Conservation (phyloP, 306 rosid species). For the Sicyos baderoa region DNA sequence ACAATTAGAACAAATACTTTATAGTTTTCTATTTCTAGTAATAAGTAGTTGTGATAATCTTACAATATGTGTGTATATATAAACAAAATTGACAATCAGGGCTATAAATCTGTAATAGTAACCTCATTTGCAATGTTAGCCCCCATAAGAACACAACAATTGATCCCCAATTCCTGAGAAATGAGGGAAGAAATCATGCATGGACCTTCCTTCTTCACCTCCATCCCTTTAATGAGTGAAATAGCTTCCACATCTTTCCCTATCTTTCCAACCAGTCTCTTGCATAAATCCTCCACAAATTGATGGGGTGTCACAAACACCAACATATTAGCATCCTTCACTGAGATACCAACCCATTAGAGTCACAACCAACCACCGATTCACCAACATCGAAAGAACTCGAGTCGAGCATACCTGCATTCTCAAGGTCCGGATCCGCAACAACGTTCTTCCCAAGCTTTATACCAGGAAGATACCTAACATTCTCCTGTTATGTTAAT, state of each 20-base stretch:
- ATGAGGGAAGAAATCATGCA: slow-evolving; percentile 83
- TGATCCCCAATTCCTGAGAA: slow-evolving; percentile 51
- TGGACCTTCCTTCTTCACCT: slow-evolving; percentile 92
- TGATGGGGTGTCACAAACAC: slow-evolving; percentile 94
- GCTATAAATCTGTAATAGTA: background rate
- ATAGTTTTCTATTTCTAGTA: background rate
- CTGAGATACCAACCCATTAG: slow-evolving; percentile 35
- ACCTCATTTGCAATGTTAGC: slow-evolving; percentile 92
- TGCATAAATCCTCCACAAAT: slow-evolving; percentile 85
- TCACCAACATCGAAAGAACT: slow-evolving; percentile 10
- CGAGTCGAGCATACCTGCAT: slow-evolving; percentile 42
- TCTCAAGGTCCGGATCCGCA: slow-evolving; percentile 74
- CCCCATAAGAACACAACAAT: slow-evolving; percentile 87
- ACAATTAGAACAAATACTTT: background rate
- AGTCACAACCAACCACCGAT: slow-evolving; percentile 2
- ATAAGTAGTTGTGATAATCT: background rate
- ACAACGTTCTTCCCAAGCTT: slow-evolving; percentile 82
- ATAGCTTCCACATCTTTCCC: slow-evolving; percentile 57
- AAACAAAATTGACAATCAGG: background rate
- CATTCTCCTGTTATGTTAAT: slow-evolving; percentile 64
- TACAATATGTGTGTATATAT: background rate
- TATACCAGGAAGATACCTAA: slow-evolving; percentile 75
- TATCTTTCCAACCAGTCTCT: slow-evolving; percentile 54
- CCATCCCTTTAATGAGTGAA: slow-evolving; percentile 93
- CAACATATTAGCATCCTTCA: slow-evolving; percentile 72